These are phyloP conservation scores for Rutstroemia sp. DNA, from an alignment of 2,329 filamentous ascomycete species.

Conservation along the genomic window DNA sequence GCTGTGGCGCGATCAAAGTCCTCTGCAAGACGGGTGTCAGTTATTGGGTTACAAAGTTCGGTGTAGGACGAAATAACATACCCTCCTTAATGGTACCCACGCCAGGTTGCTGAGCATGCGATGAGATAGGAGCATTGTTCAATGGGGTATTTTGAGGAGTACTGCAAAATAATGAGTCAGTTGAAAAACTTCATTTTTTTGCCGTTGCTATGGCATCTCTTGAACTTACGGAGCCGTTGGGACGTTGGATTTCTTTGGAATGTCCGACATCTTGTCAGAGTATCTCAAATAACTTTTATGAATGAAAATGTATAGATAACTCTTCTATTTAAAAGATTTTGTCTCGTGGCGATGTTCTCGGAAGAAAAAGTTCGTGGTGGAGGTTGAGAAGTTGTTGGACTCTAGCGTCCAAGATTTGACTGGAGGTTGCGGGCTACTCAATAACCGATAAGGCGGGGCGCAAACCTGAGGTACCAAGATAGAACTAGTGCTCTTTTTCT, in stretches of 20 bases:
- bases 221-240: slow-evolving; percentile 53
- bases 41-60: slow-evolving; percentile 18
- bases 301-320: neutral
- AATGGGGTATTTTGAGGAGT: slow-evolving; percentile 98
- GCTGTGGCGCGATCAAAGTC: slow-evolving; percentile 81
- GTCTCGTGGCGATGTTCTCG: slow-evolving; percentile 8
- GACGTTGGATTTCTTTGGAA: slow-evolving; percentile 52
- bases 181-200: slow-evolving; percentile 1
- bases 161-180: slow-evolving; percentile 42
- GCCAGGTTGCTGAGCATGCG: slow-evolving; percentile 90
- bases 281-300: neutral
- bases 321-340: slow-evolving; percentile 7
- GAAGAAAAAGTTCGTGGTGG: slow-evolving; percentile 10
- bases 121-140: slow-evolving; percentile 93
- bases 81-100: slow-evolving; percentile 96
- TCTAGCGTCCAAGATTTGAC: slow-evolving; percentile 10
- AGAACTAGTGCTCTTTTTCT: neutral
- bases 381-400: slow-evolving; percentile 11
- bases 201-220: slow-evolving; percentile 2
- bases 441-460: slow-evolving; percentile 11
- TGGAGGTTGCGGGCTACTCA: slow-evolving; percentile 10
- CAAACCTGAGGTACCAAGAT: slow-evolving; percentile 7
- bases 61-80: slow-evolving; percentile 41
- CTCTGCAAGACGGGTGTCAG: slow-evolving; percentile 48
- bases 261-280: slow-evolving; percentile 48